phyloP scores from a whole-genome alignment of 2,329 filamentous ascomycete genomes.

The Colletotrichum sp. region DNA sequence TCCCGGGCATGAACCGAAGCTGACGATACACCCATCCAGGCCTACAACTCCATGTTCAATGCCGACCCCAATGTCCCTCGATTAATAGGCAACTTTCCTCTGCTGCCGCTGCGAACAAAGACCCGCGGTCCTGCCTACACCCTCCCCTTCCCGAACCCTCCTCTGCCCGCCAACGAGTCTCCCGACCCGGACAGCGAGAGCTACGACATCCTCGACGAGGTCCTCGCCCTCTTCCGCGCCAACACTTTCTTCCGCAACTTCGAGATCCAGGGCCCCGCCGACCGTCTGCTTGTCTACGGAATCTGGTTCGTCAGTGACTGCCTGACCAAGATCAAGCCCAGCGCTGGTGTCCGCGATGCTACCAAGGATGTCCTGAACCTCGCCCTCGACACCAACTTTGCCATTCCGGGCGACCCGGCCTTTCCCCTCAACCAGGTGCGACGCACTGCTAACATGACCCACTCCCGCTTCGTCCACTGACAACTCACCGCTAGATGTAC shows the following conservation, averaged over 20 bases:
- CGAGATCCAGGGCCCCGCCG: constrained; percentile 95
- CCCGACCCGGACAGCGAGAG: constrained; percentile 87
- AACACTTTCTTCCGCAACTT: constrained; percentile 99
- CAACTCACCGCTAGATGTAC: constrained; percentile 68
- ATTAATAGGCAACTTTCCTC: constrained; percentile 86
- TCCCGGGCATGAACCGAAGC: background rate
- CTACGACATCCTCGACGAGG: constrained; percentile 96
- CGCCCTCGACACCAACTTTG: constrained; percentile 91
- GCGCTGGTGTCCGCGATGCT: constrained; percentile 63
- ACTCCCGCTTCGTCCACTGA: background rate
- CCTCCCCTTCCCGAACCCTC: constrained; percentile 65
- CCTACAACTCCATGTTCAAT: constrained; percentile 98
- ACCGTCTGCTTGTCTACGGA: constrained; percentile 93
- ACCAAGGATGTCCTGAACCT: constrained; percentile 84
- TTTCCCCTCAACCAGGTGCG: constrained; percentile 89
- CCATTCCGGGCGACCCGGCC: constrained; percentile 89
- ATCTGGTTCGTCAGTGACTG: constrained; percentile 95
- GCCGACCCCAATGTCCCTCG: constrained; percentile 71
- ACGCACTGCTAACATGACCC: background rate
- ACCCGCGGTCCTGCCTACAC: constrained; percentile 94
- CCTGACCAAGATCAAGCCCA: constrained; percentile 83
- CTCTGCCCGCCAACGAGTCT: constrained; percentile 65
- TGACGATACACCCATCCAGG: constrained; percentile 55
- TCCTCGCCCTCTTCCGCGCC: constrained; percentile 89
- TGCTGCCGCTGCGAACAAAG: constrained; percentile 92